Base-by-base conservation (phyloP, 2,329 filamentous ascomycete genomes). In the Pyricularia pennisetigena region DNA sequence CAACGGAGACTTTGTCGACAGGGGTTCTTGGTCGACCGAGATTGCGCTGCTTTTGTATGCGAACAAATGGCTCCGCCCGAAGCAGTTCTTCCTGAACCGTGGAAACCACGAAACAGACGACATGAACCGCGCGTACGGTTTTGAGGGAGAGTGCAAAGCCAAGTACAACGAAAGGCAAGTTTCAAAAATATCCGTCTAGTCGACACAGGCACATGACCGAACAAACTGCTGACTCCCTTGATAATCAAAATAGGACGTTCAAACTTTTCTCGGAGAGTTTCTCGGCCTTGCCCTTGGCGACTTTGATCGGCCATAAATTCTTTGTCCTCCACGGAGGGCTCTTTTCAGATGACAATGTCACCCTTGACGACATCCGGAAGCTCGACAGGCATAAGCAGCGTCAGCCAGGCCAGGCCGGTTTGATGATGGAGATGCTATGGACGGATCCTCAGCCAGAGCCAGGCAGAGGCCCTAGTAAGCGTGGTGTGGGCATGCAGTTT, bases 391-490 rank as follows among this genome's bases (percentile, higher is more conserved):
- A 80, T 69, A 79, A 81, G 72, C 77, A 79, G 68, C 78, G 79
- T 62, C 70, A 77, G 76, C 68, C 95, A 2, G 95, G 95, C 35
- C 95, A 99, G 78, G 82, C 91, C 65, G 95, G 95, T 16, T 82
- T 99, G 74, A 99, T 99, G 95, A 99, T 99, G 95, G 95, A 99
- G 80, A 99, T 99, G 95, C 86, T 99, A 64, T 99, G 95, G 95
- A 98, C 95, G 0, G 95, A 99, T 76, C 95, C 95, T 2, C 95
- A 99, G 78, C 85, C 91, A 0, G 85, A 88, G 73, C 89, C 91
- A 30, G 95, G 95, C 67, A 89, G 95, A 73, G 93, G 94, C 9
- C 95, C 95, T 63, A 97, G 93, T 83, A 99, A 99, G 84, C 88
- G 95, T 76, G 95, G 95, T 72, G 94, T 99, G 24, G 95, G 95